Conservation (phyloP, 1,284 basidiomycete genomes). For the Pisolithus thermaeus region DNA sequence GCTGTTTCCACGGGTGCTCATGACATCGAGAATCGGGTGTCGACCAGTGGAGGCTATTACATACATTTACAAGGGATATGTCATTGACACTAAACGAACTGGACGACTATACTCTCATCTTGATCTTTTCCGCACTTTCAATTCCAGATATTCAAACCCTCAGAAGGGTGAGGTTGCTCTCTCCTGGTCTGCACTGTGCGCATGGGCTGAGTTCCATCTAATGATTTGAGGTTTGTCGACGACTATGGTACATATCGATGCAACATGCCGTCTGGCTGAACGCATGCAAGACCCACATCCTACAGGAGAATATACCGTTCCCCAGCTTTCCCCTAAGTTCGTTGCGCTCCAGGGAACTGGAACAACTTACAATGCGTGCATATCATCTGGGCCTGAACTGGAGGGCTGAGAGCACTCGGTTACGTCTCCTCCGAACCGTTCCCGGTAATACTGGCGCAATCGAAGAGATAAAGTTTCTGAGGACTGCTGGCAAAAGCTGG, state of each 20-base stretch:
- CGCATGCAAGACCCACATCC: slow-evolving; percentile 38
- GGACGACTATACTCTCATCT: slow-evolving; percentile 46
- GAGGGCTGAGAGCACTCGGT: slow-evolving; percentile 26
- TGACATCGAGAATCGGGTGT: too few species aligned
- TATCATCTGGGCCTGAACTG: slow-evolving; percentile 43
- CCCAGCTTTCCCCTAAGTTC: slow-evolving; percentile 26
- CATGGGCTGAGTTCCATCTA: not conserved
- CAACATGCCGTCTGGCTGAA: slow-evolving; percentile 52
- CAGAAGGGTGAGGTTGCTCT: not conserved
- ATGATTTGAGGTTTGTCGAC: slow-evolving; percentile 42
- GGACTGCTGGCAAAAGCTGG: slow-evolving; percentile 35
- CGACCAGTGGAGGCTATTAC: too few species aligned
- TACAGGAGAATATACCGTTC: slow-evolving; percentile 44
- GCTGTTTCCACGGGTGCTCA: not conserved
- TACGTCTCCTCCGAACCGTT: slow-evolving; percentile 21
- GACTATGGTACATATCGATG: slow-evolving; percentile 37
- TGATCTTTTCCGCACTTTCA: slow-evolving; percentile 39
- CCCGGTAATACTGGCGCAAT: slow-evolving; percentile 36
- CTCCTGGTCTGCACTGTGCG: not conserved
- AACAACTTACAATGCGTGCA: slow-evolving; percentile 38
- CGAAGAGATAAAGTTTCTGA: slow-evolving; percentile 47
- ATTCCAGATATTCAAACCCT: slow-evolving; percentile 36
- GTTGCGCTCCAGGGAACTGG: slow-evolving; percentile 37
- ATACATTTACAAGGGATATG: slow-evolving; percentile 11
- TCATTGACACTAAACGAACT: slow-evolving; percentile 15